A percentile compares a stretch with the other conserved stretches of the same genome.
Conservation (phyloP, 2,329 filamentous ascomycete species). For the Lasiodiplodia sp. region DNA sequence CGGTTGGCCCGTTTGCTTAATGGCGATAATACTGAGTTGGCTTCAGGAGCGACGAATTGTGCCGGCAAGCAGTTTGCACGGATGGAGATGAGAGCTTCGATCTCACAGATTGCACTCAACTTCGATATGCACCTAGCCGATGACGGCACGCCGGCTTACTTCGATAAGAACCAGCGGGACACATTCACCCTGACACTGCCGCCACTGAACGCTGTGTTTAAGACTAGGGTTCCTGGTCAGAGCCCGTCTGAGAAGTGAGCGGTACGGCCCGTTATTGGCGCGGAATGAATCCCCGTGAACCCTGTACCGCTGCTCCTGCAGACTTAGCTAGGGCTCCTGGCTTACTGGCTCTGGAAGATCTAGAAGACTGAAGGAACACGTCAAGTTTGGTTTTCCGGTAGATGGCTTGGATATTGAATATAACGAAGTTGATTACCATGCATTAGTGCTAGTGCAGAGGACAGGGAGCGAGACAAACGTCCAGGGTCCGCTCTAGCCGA, state of each 20-base stretch:
- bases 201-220: conserved; percentile 39
- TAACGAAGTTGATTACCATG: too few species aligned
- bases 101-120: conserved; percentile 34
- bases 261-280: neutral
- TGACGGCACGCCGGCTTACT: conserved; percentile 35
- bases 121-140: conserved; percentile 36
- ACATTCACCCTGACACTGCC: conserved; percentile 37
- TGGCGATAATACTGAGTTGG: neutral
- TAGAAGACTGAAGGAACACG: too few species aligned
- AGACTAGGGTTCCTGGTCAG: neutral
- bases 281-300: too few species aligned
- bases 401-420: too few species aligned
- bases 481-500: too few species aligned
- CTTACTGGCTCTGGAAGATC: too few species aligned
- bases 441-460: too few species aligned
- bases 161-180: conserved; percentile 20
- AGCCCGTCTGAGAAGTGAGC: neutral
- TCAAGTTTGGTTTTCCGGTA: too few species aligned
- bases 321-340: too few species aligned
- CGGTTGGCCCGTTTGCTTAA: too few species aligned
- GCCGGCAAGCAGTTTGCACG: conserved; percentile 36
- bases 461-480: too few species aligned
- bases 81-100: conserved; percentile 33
- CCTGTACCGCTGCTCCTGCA: neutral
- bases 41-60: conserved; percentile 2